Percentiles rank a stretch among this genome's conserved stretches.
Evolutionary conservation across 768 basidiomycete genomes (phyloP).

Genomic region (Lactifluus subvellereus): DNA sequence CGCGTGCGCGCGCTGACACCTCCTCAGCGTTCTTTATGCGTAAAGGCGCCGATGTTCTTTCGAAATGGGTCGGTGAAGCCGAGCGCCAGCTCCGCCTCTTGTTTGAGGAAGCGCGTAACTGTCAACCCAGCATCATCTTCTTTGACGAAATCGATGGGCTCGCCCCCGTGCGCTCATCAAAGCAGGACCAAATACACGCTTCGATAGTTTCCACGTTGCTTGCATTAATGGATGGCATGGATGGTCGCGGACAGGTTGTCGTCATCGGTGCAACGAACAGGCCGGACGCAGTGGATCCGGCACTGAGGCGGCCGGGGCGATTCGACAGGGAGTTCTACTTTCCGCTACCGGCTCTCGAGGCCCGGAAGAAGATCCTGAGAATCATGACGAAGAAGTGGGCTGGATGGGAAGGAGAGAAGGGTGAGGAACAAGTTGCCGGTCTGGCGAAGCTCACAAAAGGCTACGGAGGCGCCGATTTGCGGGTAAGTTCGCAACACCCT

Average conservation of each 20-base stretch:
- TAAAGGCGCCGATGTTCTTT: conserved; percentile 95
- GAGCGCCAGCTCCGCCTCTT: conserved; percentile 91
- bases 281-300: conserved; percentile 97
- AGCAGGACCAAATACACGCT: conserved; percentile 98
- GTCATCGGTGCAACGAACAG: conserved; percentile 98
- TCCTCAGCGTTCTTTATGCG: conserved; percentile 95
- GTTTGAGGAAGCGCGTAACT: conserved; percentile 91
- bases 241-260: conserved; percentile 93
- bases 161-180: conserved; percentile 95
- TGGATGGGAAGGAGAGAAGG: conserved; percentile 60
- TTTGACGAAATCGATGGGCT: conserved; percentile 99
- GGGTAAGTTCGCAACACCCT: conserved; percentile 48
- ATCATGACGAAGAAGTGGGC: conserved; percentile 92
- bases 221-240: conserved; percentile 99
- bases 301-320: conserved; percentile 85
- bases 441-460: conserved; percentile 91
- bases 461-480: conserved; percentile 93
- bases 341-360: conserved; percentile 77
- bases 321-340: conserved; percentile 99
- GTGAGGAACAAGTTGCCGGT: conserved; percentile 48
- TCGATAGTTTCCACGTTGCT: conserved; percentile 94
- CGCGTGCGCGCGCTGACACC: background rate
- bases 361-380: conserved; percentile 78
- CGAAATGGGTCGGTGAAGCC: conserved; percentile 99
- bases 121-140: conserved; percentile 96